These are phyloP conservation scores for Amniculicola lignicola DNA, from an alignment of 495 filamentous ascomycete genomes.

Conservation along the genomic window DNA sequence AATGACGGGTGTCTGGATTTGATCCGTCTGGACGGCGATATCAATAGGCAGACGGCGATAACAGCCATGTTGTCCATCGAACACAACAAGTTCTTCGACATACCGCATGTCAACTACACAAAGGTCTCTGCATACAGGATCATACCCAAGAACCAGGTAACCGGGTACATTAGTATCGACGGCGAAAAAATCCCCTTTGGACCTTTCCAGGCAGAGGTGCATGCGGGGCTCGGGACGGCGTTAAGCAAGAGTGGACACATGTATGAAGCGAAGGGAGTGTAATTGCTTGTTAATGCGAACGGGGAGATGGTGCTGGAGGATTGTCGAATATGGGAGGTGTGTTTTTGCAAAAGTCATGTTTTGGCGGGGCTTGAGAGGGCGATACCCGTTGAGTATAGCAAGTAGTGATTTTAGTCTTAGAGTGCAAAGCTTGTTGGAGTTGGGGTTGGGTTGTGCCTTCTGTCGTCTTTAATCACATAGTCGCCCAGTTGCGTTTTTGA, in stretches of 20 bases:
- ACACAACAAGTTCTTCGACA: slow-evolving; percentile 70
- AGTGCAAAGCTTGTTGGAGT: no score
- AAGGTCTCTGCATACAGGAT: slow-evolving; percentile 84
- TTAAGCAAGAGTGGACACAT: slow-evolving; percentile 65
- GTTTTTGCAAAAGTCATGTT: neutral
- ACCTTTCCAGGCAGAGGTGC: slow-evolving; percentile 86
- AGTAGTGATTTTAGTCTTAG: no score
- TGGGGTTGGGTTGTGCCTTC: no score
- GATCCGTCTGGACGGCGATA: slow-evolving; percentile 72
- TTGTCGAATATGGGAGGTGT: neutral
- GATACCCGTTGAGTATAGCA: no score
- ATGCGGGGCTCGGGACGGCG: slow-evolving; percentile 78
- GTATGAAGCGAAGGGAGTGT: slow-evolving; percentile 61
- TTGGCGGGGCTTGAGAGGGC: no score
- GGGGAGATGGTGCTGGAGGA: neutral
- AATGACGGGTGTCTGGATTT: slow-evolving; percentile 85
- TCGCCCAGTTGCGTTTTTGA: no score
- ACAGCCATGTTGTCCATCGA: slow-evolving; percentile 67
- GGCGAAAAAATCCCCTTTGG: slow-evolving; percentile 83
- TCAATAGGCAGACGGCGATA: slow-evolving; percentile 60
- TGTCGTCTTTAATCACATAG: no score
- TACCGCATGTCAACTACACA: slow-evolving; percentile 69
- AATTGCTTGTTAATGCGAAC: neutral
- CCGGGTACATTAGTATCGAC: slow-evolving; percentile 90
- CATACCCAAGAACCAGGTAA: slow-evolving; percentile 61